Conservation (phyloP, 257 asterid genomes). For the Scutellaria galericulata region DNA sequence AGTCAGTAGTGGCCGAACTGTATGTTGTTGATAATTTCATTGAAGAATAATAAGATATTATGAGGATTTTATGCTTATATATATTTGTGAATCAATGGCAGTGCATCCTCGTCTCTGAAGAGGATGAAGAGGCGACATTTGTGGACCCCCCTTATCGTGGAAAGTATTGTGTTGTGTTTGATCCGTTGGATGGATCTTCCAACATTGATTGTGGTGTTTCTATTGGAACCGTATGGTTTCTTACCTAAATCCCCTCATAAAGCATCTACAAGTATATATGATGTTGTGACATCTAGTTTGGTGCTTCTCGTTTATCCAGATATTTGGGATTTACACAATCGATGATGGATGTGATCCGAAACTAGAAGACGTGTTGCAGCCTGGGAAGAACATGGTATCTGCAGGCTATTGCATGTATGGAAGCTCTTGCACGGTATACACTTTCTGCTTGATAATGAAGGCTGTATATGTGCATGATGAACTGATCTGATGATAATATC, state of each 20-base stretch:
- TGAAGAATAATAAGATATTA: neutral
- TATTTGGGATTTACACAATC: constrained; percentile 82
- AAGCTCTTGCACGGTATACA: constrained; percentile 88
- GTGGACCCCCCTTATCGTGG: constrained; percentile 84
- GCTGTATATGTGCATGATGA: constrained; percentile 11
- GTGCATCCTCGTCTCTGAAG: constrained; percentile 97
- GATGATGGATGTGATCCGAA: constrained; percentile 66
- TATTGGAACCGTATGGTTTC: constrained; percentile 78
- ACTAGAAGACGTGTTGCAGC: constrained; percentile 84
- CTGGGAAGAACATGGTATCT: constrained; percentile 92
- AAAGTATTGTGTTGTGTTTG: constrained; percentile 95
- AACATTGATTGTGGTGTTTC: constrained; percentile 98
- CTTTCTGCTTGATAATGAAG: neutral
- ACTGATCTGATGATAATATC: neutral
- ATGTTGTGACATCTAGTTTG: neutral
- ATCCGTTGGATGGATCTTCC: constrained; percentile 98
- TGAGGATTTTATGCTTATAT: neutral
- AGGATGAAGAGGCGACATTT: constrained; percentile 88
- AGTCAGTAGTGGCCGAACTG: constrained; percentile 96
- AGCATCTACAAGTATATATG: neutral
- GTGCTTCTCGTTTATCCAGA: constrained; percentile 51
- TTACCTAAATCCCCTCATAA: constrained; percentile 15
- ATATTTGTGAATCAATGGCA: constrained; percentile 44
- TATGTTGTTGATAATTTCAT: constrained; percentile 41
- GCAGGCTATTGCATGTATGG: constrained; percentile 99